Conservation (phyloP, 768 basidiomycete species). For the Clathrus columnatus region DNA sequence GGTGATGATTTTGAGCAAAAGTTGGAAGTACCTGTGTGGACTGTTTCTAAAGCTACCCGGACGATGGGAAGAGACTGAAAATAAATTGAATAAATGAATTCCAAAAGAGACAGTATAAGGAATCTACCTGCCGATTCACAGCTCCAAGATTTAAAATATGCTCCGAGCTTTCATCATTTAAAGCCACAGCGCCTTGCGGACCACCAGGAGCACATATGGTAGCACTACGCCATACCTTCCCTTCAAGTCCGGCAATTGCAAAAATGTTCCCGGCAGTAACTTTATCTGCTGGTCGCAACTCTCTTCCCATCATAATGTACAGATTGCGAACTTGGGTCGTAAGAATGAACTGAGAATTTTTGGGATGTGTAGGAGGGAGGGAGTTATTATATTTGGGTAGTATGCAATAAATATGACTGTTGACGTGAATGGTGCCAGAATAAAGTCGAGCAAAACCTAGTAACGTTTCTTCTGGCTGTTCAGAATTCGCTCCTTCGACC, state of each 20-base stretch:
- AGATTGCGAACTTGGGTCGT: slow-evolving; percentile 60
- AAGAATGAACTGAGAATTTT: slow-evolving; percentile 57
- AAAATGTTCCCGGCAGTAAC: slow-evolving; percentile 93
- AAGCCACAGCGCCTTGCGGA: slow-evolving; percentile 29
- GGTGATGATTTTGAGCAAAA: not conserved
- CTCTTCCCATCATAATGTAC: slow-evolving; percentile 97
- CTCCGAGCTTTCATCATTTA: slow-evolving; percentile 28
- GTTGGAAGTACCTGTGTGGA: slow-evolving; percentile 34
- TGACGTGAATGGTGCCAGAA: slow-evolving; percentile 70
- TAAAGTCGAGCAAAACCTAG: slow-evolving; percentile 93
- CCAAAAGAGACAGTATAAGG: not conserved
- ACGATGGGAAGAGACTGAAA: slow-evolving; percentile 80
- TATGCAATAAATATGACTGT: slow-evolving; percentile 58
- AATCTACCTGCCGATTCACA: slow-evolving; percentile 53
- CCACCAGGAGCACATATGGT: slow-evolving; percentile 71
- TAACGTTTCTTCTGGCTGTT: slow-evolving; percentile 54
- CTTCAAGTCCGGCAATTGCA: slow-evolving; percentile 82
- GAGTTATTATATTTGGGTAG: slow-evolving; percentile 78
- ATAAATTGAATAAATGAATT: not conserved
- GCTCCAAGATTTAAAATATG: slow-evolving; percentile 77
- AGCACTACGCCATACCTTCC: slow-evolving; percentile 83
- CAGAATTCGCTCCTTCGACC: slow-evolving; percentile 23
- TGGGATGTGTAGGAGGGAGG: slow-evolving; percentile 53
- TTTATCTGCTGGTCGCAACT: slow-evolving; percentile 72
- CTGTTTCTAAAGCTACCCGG: slow-evolving; percentile 87